phyloP scores from a whole-genome alignment of 2,329 filamentous ascomycete genomes.

The Trichophyton schoenleinii region DNA sequence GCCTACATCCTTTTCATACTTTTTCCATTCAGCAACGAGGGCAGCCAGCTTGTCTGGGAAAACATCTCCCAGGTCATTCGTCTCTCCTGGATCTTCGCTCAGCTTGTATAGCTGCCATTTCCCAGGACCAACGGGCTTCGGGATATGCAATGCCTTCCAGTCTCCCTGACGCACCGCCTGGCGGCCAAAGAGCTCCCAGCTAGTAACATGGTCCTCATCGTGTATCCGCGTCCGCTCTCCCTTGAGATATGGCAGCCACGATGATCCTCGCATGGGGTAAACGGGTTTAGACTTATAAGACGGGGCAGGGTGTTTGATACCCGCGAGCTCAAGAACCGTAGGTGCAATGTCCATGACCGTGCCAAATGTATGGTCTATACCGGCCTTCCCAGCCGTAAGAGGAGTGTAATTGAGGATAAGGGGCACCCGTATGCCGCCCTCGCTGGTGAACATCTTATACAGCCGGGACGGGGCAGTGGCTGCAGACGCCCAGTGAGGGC shows the following conservation, averaged over 20 bases:
- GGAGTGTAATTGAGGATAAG: constrained; percentile 37
- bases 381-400: constrained; percentile 12
- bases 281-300: constrained; percentile 40
- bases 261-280: constrained; percentile 40
- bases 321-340: constrained; percentile 33
- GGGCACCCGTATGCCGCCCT: constrained; percentile 42
- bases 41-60: constrained; percentile 35
- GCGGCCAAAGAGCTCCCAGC: constrained; percentile 46
- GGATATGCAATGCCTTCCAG: constrained; percentile 48
- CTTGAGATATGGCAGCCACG: constrained; percentile 30
- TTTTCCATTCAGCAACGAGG: constrained; percentile 44
- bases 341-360: constrained; percentile 43
- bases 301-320: constrained; percentile 40
- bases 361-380: constrained; percentile 41
- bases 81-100: constrained; percentile 40
- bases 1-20: constrained; percentile 47
- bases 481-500: constrained; percentile 44
- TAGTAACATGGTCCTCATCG: constrained; percentile 40
- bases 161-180: constrained; percentile 44
- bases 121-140: constrained; percentile 43
- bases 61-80: constrained; percentile 32
- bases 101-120: constrained; percentile 48
- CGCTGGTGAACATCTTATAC: constrained; percentile 40
- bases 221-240: constrained; percentile 33
- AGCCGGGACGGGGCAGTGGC: constrained; percentile 39